These are phyloP conservation scores for Myxozyma kluyveri DNA, from an alignment of 805 yeast genomes.

Conservation along the genomic window DNA sequence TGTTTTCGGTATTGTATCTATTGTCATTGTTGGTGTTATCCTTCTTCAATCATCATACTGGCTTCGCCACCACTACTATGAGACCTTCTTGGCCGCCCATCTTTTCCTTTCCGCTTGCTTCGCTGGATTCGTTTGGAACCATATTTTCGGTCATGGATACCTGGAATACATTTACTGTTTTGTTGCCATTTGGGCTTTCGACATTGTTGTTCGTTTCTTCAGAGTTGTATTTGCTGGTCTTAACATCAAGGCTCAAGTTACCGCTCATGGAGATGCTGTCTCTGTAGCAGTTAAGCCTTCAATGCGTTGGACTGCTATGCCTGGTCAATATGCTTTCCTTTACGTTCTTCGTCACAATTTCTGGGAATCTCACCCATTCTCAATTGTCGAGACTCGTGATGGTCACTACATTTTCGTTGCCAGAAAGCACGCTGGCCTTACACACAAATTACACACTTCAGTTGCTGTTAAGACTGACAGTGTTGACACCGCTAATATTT, in stretches of 20 bases:
- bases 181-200: conserved; percentile 68
- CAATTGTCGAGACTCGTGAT: conserved; percentile 6
- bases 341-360: conserved; percentile 19
- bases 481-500: conserved; percentile 3
- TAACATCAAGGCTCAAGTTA: conserved; percentile 32
- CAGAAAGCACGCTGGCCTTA: conserved; percentile 4
- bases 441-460: conserved; percentile 5
- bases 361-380: conserved; percentile 21
- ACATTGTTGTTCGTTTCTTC: conserved; percentile 55
- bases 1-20: conserved; percentile 45
- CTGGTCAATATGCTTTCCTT: conserved; percentile 24
- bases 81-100: conserved; percentile 57
- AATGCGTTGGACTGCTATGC: background rate
- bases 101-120: conserved; percentile 49
- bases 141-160: conserved; percentile 48
- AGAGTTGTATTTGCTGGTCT: conserved; percentile 59
- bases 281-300: conserved; percentile 15
- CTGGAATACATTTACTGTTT: conserved; percentile 52
- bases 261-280: conserved; percentile 19
- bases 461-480: background rate
- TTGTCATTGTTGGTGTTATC: conserved; percentile 7
- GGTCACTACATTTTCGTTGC: conserved; percentile 14
- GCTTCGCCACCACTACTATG: conserved; percentile 57
- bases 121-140: conserved; percentile 41
- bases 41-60: conserved; percentile 50